Evolutionary conservation across 2,329 filamentous ascomycete genomes (phyloP), one percentile per base, ranked within the genome.

Genomic region (Aspergillus tanneri): DNA sequence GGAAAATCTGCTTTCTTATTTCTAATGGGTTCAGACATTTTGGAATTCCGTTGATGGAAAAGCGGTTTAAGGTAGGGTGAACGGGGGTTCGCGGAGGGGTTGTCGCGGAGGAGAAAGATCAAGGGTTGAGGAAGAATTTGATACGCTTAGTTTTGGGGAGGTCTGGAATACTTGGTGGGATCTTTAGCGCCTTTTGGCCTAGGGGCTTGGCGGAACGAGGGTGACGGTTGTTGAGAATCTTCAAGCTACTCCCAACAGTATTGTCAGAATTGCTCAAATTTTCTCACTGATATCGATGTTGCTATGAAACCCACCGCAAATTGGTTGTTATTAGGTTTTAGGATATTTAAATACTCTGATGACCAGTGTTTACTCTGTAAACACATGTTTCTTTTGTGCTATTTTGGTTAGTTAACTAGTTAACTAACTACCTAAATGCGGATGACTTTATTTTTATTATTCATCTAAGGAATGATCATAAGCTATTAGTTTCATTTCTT

Each of bases 11-110:
- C 69, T 71, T 82, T 83, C 74, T 83, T 84, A 70, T 84, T 85
- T 71, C 80, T 81, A 70, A 84, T 85, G 61, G 82, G 82, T 67
- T 85, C 83, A 69, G 83, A 84, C 83, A 86, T 86, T 52, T 44
- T 61, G 61, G 55, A 47, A 32, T 35, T 38, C 48, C 45, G 36
- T 23, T 55, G 46, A 27, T 21, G 44, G 40, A 43, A 46, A 36
- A 43, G 47, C 39, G 16, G 43, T 43, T 14, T 47, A 49, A 49
- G 43, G 45, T 45, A 24, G 38, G 24, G 43, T 43, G 34, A 32
- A 45, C 46, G 53, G 37, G 46, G 47, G 44, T 56, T 54, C 52
- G 53, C 47, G 51, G 52, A 59, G 51, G 48, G 55, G 54, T 53
- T 58, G 57, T 47, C 47, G 48, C 48, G 48, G 53, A 57, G 52